phyloP scores from a whole-genome alignment of 192 early-diverging fungal genomes.

The Rhizoclosmatium sp. region DNA sequence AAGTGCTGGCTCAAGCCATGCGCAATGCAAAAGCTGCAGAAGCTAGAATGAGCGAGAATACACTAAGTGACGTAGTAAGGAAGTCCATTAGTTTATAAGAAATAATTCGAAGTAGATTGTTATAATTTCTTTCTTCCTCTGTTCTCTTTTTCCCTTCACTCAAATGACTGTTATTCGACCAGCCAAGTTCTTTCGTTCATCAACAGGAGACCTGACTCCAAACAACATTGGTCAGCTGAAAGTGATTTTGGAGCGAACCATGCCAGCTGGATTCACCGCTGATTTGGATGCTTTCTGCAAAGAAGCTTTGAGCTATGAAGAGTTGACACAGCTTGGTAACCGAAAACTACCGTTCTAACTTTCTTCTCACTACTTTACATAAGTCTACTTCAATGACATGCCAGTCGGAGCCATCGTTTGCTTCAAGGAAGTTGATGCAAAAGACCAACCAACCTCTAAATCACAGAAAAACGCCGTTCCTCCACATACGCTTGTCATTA shows the following conservation, averaged over 20 bases:
- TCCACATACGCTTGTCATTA: slow-evolving; percentile 65
- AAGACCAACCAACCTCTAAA: neutral
- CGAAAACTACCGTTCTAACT: neutral
- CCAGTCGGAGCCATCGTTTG: slow-evolving; percentile 39
- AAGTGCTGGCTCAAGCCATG: too few species aligned
- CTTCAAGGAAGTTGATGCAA: slow-evolving; percentile 14
- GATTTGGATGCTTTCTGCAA: slow-evolving; percentile 20
- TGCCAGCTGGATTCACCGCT: neutral
- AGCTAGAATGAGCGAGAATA: too few species aligned
- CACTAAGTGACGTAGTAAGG: too few species aligned
- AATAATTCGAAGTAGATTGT: too few species aligned
- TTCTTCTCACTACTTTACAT: neutral
- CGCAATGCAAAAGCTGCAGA: too few species aligned
- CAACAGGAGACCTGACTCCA: slow-evolving; percentile 30
- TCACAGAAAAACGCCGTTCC: neutral
- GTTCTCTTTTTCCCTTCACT: neutral
- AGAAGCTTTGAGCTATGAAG: slow-evolving; percentile 16
- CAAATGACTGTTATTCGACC: slow-evolving; percentile 21
- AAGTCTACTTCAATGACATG: slow-evolving; percentile 42
- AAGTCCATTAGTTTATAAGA: too few species aligned
- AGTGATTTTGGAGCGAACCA: slow-evolving; percentile 17
- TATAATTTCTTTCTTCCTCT: neutral
- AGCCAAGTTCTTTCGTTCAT: slow-evolving; percentile 24
- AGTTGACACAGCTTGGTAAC: slow-evolving; percentile 31
- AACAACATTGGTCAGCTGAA: slow-evolving; percentile 40